Base-by-base conservation (phyloP, 176 grass and related monocot species). In the Eleusine coracana region DNA sequence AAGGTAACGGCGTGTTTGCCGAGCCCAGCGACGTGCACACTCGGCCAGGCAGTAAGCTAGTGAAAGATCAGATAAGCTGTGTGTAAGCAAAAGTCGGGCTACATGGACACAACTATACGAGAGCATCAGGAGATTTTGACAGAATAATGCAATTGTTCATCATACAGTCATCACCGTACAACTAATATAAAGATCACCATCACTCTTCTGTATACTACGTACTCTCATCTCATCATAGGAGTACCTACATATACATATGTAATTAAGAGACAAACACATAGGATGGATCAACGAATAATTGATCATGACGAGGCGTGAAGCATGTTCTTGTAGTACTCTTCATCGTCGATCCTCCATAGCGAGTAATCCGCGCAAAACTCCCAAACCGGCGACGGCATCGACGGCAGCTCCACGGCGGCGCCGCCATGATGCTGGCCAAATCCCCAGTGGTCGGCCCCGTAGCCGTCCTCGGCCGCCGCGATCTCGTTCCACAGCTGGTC, bases 401-500 rank as follows among this genome's bases (percentile, higher is more conserved):
- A n/a, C 36, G 71, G 16, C 1, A 13, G n/a, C 59, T 60, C 45
- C 74, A 20, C 38, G 2, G 41, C 36, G 31, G 25, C 9, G 44
- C 75, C 41, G 7, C 20, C 69, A 45, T 70, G 75, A 5, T 63
- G 71, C 3, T 63, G 39, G 25, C 16, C 23, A 27, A 28, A 21
- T n/a, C 64, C 81, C 75, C 76, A 87, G 77, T 71, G 85, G 6
- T 91, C 91, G 31, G 56, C 20, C 4, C 81, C 84, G 36, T 83
- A 91, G 56, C 80, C 42, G 4, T 82, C 48, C 17, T 93, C 92
- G 2, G 86, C 77, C 11, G 77, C 87, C 0, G 90, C 88, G 68
- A 98, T 95, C 49, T 98, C 96, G 61, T 87, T 98, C 96, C 96
- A 98, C 5, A 98, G 88, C 85, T 95, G 92, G 51, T 98, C 89